Conservation (phyloP, 495 filamentous ascomycete species). For the Usnea hakonensis region DNA sequence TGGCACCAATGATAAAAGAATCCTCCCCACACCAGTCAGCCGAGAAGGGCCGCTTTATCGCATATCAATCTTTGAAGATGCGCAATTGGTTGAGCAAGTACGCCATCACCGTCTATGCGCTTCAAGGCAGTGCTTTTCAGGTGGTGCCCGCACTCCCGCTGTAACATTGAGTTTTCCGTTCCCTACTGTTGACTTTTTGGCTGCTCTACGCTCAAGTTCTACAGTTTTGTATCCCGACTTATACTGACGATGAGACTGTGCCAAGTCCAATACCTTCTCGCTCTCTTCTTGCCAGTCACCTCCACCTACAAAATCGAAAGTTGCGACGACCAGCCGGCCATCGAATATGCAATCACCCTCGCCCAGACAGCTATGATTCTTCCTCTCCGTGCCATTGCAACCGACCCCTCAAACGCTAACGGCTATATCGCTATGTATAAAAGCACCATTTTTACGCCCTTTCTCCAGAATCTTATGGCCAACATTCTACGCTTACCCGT, state of each 20-base stretch:
- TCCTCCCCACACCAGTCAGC: not conserved
- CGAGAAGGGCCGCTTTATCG: not conserved
- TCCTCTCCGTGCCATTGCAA: not conserved
- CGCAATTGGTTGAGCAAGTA: not conserved
- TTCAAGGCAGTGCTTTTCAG: not conserved
- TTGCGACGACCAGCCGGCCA: not conserved
- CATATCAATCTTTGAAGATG: not conserved
- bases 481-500: not conserved
- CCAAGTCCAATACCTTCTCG: not conserved
- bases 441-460: not conserved
- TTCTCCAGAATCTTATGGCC: not conserved
- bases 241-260: not conserved
- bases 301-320: not conserved
- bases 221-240: not conserved
- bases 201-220: not conserved
- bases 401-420: not conserved
- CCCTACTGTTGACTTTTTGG: not conserved
- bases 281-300: not conserved
- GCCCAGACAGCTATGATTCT: not conserved
- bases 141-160: not conserved
- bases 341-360: not conserved
- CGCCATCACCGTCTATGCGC: not conserved
- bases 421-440: conserved; percentile 2
- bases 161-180: not conserved
- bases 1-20: not conserved